Evolutionary conservation across 768 basidiomycete genomes (phyloP).

Genomic region (Leccinum incarnatum): DNA sequence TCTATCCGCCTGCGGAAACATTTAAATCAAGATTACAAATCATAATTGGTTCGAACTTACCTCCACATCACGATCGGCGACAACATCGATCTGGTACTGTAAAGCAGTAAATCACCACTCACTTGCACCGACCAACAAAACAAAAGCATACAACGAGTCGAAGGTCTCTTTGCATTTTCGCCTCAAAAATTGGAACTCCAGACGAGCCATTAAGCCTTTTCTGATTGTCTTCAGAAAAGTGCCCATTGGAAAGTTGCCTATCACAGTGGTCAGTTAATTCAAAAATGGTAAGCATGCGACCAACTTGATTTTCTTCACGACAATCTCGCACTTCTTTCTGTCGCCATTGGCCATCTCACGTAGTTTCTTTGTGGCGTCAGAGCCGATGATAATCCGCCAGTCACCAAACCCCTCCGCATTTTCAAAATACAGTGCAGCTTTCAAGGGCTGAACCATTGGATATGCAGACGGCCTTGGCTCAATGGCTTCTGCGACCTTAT

Average conservation of each 20-base stretch:
- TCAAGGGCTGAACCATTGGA: conserved; percentile 55
- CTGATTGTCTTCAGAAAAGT: conserved; percentile 69
- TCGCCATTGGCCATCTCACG: conserved; percentile 47
- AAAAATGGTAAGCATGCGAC: conserved; percentile 9
- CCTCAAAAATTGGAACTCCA: conserved; percentile 63
- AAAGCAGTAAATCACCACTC: background rate
- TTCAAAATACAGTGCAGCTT: conserved; percentile 59
- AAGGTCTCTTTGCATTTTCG: conserved; percentile 57
- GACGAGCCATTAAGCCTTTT: conserved; percentile 49
- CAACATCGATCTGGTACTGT: conserved; percentile 51
- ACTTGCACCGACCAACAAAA: background rate
- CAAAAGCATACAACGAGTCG: conserved; percentile 45
- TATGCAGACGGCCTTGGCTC: conserved; percentile 31
- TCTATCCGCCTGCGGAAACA: conserved; percentile 32
- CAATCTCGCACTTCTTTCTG: conserved; percentile 47
- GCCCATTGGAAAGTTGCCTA: conserved; percentile 68
- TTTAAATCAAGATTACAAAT: background rate
- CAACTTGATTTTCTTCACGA: conserved; percentile 69
- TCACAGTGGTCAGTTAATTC: background rate
- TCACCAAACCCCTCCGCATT: conserved; percentile 59
- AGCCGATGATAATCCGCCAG: conserved; percentile 60
- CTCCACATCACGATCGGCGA: conserved; percentile 35
- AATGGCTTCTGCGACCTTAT: background rate
- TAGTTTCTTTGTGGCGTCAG: conserved; percentile 47
- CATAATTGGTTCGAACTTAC: conserved; percentile 16